Evolutionary conservation across 352 stramenopile genomes (phyloP).

Genomic region (Globisporangium recalcitrans): DNA sequence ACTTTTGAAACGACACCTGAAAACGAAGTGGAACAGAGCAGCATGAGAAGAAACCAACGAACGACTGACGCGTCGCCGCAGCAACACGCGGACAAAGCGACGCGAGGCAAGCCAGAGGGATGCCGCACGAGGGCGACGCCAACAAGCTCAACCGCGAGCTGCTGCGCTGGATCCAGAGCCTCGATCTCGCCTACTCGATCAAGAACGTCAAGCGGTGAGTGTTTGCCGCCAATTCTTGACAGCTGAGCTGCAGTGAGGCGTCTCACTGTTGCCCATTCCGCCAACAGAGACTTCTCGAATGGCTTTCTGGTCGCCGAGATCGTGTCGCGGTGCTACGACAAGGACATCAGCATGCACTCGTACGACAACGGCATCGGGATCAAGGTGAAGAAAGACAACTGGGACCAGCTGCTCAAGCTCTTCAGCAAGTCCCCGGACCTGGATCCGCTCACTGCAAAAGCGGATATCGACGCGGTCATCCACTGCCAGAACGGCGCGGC

Average conservation of each 20-base stretch:
- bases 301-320: slow-evolving; percentile 91
- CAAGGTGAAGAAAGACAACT: slow-evolving; percentile 91
- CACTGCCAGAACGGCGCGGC: slow-evolving; percentile 87
- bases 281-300: slow-evolving; percentile 79
- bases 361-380: slow-evolving; percentile 91
- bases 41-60: not conserved
- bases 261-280: not conserved
- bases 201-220: slow-evolving; percentile 91
- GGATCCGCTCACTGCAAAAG: slow-evolving; percentile 43
- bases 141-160: slow-evolving; percentile 88
- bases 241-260: not conserved
- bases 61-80: no score
- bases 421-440: slow-evolving; percentile 73
- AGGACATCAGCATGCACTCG: slow-evolving; percentile 90
- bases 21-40: not conserved
- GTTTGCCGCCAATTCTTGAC: not conserved
- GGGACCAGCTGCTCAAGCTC: slow-evolving; percentile 81
- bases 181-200: slow-evolving; percentile 91
- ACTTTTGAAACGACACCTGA: slow-evolving; percentile 8
- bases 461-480: slow-evolving; percentile 82
- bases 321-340: slow-evolving; percentile 90
- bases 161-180: slow-evolving; percentile 90
- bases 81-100: not conserved
- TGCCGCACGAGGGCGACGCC: slow-evolving; percentile 18
- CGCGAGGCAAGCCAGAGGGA: not conserved